Evolutionary conservation across 2,329 filamentous ascomycete species (phyloP).

Genomic region (Cytospora piceae): DNA sequence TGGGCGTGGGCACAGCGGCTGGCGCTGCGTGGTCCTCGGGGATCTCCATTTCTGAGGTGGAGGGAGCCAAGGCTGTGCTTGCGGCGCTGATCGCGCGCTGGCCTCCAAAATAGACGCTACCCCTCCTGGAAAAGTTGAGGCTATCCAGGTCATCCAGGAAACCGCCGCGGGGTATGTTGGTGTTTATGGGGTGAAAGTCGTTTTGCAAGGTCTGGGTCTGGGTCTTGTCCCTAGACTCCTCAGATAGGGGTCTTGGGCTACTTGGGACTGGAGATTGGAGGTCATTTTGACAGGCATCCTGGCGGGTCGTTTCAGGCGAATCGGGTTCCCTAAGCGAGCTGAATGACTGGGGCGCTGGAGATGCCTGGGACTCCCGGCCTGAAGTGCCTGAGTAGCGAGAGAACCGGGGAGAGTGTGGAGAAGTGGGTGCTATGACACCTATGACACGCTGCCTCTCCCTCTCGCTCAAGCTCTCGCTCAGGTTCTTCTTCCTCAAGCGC

Average conservation of each 20-base stretch:
- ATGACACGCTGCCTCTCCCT: slow-evolving; percentile 1
- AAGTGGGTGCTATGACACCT: slow-evolving; percentile 7
- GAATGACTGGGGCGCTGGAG: slow-evolving; percentile 25
- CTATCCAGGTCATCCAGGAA: slow-evolving; percentile 61
- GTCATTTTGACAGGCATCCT: slow-evolving; percentile 27
- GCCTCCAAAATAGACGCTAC: slow-evolving; percentile 64
- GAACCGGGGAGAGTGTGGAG: slow-evolving; percentile 21
- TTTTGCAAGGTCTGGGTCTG: slow-evolving; percentile 35
- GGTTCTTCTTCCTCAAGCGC: slow-evolving; percentile 27
- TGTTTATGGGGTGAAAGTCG: slow-evolving; percentile 56
- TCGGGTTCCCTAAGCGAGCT: slow-evolving; percentile 23
- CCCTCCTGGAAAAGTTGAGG: slow-evolving; percentile 65
- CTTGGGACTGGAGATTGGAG: slow-evolving; percentile 31
- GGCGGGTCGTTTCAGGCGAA: slow-evolving; percentile 20
- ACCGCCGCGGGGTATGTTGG: slow-evolving; percentile 59
- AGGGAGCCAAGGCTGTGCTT: slow-evolving; percentile 11
- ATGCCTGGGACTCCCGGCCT: slow-evolving; percentile 19
- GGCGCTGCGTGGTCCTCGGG: slow-evolving; percentile 23
- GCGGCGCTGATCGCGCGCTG: slow-evolving; percentile 40
- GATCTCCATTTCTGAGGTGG: slow-evolving; percentile 18
- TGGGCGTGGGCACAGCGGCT: slow-evolving; percentile 12
- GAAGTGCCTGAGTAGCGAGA: slow-evolving; percentile 17
- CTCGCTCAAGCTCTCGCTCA: slow-evolving; percentile 38
- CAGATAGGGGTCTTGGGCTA: slow-evolving; percentile 35
- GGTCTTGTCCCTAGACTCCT: slow-evolving; percentile 30